Percentiles rank a stretch among this genome's conserved stretches.
These are phyloP conservation scores for Calophaca sinica DNA, from an alignment of 306 rosid genomes.

Conservation along the genomic window DNA sequence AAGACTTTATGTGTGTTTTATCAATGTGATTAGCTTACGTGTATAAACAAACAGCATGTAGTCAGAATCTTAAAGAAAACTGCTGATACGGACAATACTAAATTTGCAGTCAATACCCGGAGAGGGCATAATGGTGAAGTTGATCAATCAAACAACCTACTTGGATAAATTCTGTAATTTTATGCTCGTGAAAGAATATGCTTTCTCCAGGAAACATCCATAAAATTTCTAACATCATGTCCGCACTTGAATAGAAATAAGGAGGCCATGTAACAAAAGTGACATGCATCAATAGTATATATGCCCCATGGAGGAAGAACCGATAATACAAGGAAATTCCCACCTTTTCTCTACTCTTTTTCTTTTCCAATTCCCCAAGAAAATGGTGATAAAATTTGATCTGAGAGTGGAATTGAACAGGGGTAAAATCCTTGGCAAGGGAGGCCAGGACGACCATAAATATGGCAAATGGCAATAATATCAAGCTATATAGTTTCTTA, in stretches of 20 bases:
- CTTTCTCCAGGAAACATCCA: neutral
- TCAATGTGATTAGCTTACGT: slow-evolving; percentile 35
- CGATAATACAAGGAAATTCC: neutral
- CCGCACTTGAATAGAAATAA: neutral
- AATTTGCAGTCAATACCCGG: neutral
- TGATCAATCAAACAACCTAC: slow-evolving; percentile 32
- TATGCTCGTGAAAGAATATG: neutral
- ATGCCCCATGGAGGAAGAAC: neutral
- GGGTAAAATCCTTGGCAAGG: neutral
- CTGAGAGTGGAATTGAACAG: neutral
- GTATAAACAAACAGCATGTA: slow-evolving; percentile 41
- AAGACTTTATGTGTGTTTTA: slow-evolving; percentile 43
- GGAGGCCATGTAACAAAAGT: neutral
- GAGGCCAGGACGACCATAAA: neutral
- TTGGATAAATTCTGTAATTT: slow-evolving; percentile 2
- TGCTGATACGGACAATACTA: neutral
- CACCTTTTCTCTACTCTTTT: neutral
- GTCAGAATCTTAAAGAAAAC: slow-evolving; percentile 32
- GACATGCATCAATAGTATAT: neutral
- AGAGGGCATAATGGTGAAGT: slow-evolving; percentile 5
- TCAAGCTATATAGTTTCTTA: neutral
- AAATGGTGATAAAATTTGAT: neutral
- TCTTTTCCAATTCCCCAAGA: neutral
- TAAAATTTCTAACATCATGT: neutral
- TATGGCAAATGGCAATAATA: neutral